Evolutionary conservation across 2,329 filamentous ascomycete genomes (phyloP).

Genomic region (Zymoseptoria passerinii): DNA sequence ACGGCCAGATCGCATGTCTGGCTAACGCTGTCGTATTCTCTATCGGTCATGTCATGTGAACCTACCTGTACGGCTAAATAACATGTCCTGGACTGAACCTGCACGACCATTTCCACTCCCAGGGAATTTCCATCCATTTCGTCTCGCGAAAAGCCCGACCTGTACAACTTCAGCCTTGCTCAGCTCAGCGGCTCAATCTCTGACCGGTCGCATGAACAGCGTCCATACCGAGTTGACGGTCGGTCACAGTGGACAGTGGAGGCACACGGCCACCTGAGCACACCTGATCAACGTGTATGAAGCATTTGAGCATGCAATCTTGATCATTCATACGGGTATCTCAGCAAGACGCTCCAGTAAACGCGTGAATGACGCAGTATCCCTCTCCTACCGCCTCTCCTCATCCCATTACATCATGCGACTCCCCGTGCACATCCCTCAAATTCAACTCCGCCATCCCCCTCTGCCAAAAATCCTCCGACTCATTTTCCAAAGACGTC

Average conservation of each 20-base stretch:
- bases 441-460: conserved; percentile 24
- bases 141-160: not conserved
- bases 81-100: no score
- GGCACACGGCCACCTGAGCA: not conserved
- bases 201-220: not conserved
- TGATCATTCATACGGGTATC: not conserved
- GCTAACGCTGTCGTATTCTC: no score
- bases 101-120: no score
- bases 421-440: conserved; percentile 21
- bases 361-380: not conserved
- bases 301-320: not conserved
- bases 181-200: not conserved
- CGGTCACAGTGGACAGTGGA: no score
- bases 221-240: no score
- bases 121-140: not conserved
- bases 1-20: no score
- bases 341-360: not conserved
- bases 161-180: not conserved
- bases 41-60: no score
- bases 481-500: not conserved
- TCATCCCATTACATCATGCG: conserved; percentile 5
- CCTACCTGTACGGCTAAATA: no score
- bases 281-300: not conserved
- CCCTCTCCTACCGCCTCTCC: not conserved
- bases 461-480: conserved; percentile 22